Evolutionary conservation across 2,329 filamentous ascomycete genomes (phyloP).

Genomic region (Claviceps cyperi): DNA sequence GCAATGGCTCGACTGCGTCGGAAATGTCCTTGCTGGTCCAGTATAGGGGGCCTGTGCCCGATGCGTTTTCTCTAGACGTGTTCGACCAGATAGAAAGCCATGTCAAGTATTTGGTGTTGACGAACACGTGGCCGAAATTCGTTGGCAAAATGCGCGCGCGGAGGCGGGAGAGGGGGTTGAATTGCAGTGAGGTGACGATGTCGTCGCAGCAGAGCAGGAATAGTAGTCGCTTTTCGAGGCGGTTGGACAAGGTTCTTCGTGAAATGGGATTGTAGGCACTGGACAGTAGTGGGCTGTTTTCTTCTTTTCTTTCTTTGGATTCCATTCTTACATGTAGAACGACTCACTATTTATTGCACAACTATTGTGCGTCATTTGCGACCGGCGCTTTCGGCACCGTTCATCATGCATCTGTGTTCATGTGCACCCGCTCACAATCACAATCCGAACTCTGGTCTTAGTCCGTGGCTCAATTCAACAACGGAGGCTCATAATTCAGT

Average conservation of each 20-base stretch:
- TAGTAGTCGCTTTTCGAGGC: conserved; percentile 1
- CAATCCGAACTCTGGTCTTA: no score
- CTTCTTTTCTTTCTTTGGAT: neutral
- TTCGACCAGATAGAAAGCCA: conserved; percentile 43
- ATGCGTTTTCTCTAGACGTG: conserved; percentile 31
- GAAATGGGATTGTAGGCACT: neutral
- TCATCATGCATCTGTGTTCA: no score
- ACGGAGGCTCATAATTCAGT: no score
- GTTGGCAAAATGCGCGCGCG: conserved; percentile 15
- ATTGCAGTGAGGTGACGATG: neutral
- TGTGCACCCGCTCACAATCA: no score
- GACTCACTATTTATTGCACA: no score
- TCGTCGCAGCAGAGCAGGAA: neutral
- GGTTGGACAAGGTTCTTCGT: conserved; percentile 1
- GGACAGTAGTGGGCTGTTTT: neutral
- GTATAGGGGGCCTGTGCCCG: conserved; percentile 28
- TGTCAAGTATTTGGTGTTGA: conserved; percentile 51
- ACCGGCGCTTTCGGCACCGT: no score
- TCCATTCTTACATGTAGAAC: neutral
- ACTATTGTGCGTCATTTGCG: no score
- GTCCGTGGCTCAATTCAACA: no score
- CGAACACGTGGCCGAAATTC: conserved; percentile 52
- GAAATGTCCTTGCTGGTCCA: conserved; percentile 26
- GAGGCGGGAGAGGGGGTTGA: conserved; percentile 7
- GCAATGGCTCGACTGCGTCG: conserved; percentile 29